Evolutionary conservation across 176 grass and related monocot genomes (phyloP), one percentile per base, ranked within the genome.

Genomic region (Oryza punctata): DNA sequence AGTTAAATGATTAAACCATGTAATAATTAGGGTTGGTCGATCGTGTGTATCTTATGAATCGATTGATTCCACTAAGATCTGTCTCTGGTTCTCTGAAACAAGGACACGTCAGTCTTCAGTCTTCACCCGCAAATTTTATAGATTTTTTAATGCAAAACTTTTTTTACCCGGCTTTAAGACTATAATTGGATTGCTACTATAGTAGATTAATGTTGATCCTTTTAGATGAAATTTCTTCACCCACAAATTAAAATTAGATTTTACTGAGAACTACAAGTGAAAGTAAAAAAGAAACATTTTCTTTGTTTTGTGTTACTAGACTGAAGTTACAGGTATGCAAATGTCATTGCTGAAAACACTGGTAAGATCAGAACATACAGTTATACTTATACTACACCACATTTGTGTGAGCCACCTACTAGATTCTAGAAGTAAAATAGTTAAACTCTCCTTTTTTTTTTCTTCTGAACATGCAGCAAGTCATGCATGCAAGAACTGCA

Each of bases 21-120:
- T 26, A 71, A 85, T 88, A 19, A 88, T 85, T 70, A 81, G 72
- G 84, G 63, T 88, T 76, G 72, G 81, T 77, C 40, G 40, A 41
- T 41, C 77, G 70, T 37, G 77, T 41, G 65, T 81, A 44, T 66
- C 60, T 76, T 43, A 38, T 91, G 68, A 30, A 76, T 84, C 69
- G 29, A 46, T 75, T 24, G 65, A 38, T 57, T 65, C 81, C 77
- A 78, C 72, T 66, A 25, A 44, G 12, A 85, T 73, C 65, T 85
- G 78, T 73, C 65, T 85, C 65, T 61, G 18, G 6, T 61, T 77
- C 65, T 72, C 43, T 74, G 9, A 57, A 57, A 0, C 21, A 75
- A 37, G 14, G 29, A 2, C 68, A 21, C 43, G 18, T n/a, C 41
- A 52, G 18, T 46, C n/a, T 5, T n/a, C 41, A 65, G 12, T 46